Conservation (phyloP, 805 yeast species). For the Maudiozyma pseudohumilis region DNA sequence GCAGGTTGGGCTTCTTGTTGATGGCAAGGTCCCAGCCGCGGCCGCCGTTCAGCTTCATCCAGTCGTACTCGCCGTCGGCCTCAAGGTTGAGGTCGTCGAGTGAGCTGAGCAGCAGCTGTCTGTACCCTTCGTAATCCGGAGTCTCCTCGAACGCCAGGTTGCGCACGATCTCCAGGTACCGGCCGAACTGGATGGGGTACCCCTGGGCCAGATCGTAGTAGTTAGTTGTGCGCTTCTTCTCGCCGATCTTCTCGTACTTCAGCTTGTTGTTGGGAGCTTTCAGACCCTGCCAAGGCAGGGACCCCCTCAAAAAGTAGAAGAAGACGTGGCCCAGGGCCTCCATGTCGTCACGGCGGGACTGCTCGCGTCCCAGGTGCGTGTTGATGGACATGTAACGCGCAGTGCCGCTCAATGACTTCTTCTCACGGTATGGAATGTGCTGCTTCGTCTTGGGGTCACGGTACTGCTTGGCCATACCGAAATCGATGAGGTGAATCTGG, state of each 20-base stretch:
- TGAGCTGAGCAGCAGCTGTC: constrained; percentile 68
- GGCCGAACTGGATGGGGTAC: constrained; percentile 85
- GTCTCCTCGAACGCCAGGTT: constrained; percentile 84
- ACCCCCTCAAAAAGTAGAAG: constrained; percentile 68
- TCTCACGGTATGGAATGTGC: constrained; percentile 75
- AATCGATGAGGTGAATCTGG: constrained; percentile 64
- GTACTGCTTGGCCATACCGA: constrained; percentile 82
- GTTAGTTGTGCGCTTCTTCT: constrained; percentile 84
- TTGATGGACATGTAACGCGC: constrained; percentile 83
- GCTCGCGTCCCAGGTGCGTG: constrained; percentile 81
- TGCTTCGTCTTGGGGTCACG: constrained; percentile 71
- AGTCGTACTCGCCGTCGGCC: constrained; percentile 88
- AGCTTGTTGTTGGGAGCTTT: constrained; percentile 80
- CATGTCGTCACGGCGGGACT: constrained; percentile 72
- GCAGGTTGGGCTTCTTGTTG: constrained; percentile 86
- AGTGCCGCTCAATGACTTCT: constrained; percentile 73
- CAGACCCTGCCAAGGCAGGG: constrained; percentile 84
- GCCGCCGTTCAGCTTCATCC: constrained; percentile 95
- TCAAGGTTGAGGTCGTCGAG: constrained; percentile 58
- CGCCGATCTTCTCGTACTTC: constrained; percentile 90
- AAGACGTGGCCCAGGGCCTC: constrained; percentile 78
- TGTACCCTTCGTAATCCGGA: constrained; percentile 86
- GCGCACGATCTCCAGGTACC: constrained; percentile 81
- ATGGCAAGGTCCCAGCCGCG: constrained; percentile 89
- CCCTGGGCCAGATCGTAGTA: constrained; percentile 81